These are phyloP conservation scores for Plasmopara viticola DNA, from an alignment of 352 stramenopile genomes.

Conservation along the genomic window DNA sequence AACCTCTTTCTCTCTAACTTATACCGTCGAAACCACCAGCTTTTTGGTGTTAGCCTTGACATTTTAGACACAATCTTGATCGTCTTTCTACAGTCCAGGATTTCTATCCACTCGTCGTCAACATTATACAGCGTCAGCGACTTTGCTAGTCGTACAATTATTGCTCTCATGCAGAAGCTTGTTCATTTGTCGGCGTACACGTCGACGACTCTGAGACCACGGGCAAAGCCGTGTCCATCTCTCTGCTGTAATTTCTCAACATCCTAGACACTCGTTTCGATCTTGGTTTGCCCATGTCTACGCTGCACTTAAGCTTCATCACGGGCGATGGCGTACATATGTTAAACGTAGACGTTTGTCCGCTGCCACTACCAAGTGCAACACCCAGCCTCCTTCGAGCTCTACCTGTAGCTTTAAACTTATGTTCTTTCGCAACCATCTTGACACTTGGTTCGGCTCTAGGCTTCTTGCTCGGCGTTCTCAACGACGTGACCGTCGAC, in stretches of 20 bases:
- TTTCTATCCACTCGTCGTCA: neutral
- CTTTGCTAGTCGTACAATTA: neutral
- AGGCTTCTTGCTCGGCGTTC: slow-evolving; percentile 23
- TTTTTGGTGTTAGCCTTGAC: too few relatives aligned
- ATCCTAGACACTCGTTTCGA: slow-evolving; percentile 54
- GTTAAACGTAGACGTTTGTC: slow-evolving; percentile 40
- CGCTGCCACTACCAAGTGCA: slow-evolving; percentile 8
- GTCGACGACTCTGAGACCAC: slow-evolving; percentile 17
- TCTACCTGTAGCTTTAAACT: slow-evolving; percentile 23
- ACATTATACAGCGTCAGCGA: too few relatives aligned
- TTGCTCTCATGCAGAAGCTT: slow-evolving; percentile 10
- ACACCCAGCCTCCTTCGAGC: slow-evolving; percentile 18
- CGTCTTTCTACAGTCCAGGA: neutral
- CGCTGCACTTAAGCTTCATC: slow-evolving; percentile 70
- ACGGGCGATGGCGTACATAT: slow-evolving; percentile 77
- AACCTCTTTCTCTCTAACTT: too few relatives aligned
- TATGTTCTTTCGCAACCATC: slow-evolving; percentile 30
- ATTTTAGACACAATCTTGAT: too few relatives aligned
- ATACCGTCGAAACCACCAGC: too few relatives aligned
- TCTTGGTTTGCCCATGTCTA: slow-evolving; percentile 65
- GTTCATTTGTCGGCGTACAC: slow-evolving; percentile 9
- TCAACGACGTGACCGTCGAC: slow-evolving; percentile 7
- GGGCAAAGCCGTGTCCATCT: slow-evolving; percentile 51
- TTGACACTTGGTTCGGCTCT: slow-evolving; percentile 17
- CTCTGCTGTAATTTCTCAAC: slow-evolving; percentile 37